Percentiles rank a stretch among this genome's conserved stretches.
phyloP scores from a whole-genome alignment of 805 yeast genomes.

The Kodamaea fukazawae region DNA sequence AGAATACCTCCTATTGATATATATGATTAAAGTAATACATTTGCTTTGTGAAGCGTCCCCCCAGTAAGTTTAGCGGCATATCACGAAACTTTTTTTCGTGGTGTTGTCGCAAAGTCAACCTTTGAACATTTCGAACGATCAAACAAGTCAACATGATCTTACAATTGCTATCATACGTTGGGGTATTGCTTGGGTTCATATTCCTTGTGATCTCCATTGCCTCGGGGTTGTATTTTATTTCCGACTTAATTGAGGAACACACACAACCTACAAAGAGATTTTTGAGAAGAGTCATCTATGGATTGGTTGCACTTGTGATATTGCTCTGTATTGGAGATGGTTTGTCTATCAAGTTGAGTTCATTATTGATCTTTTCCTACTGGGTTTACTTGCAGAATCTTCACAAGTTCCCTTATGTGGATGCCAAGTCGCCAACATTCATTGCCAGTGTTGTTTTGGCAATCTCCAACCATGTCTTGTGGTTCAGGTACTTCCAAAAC shows the following conservation, averaged over 20 bases:
- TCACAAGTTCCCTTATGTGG: constrained; percentile 78
- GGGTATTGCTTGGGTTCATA: constrained; percentile 38
- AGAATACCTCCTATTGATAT: constrained; percentile 94
- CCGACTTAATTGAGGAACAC: constrained; percentile 92
- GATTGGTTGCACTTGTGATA: constrained; percentile 52
- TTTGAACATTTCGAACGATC: background rate
- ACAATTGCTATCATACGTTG: constrained; percentile 37
- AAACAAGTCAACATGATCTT: constrained; percentile 29
- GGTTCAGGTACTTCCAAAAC: constrained; percentile 83
- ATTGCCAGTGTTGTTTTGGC: constrained; percentile 70
- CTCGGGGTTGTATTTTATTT: constrained; percentile 84
- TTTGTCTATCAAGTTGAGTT: constrained; percentile 67
- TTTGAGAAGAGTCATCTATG: constrained; percentile 59
- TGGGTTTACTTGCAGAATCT: constrained; percentile 74
- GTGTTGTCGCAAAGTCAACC: background rate
- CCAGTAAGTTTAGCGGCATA: background rate
- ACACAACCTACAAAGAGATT: constrained; percentile 78
- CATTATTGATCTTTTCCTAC: constrained; percentile 70
- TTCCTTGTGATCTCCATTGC: constrained; percentile 59
- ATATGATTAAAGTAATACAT: too few species aligned
- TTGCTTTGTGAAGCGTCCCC: background rate
- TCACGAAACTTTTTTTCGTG: too few species aligned
- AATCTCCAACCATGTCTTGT: constrained; percentile 74
- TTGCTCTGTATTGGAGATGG: constrained; percentile 70
- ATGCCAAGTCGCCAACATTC: constrained; percentile 68